Evolutionary conservation across 306 rosid genomes (phyloP), one percentile per base, ranked within the genome.

Genomic region (Castanea mollissima): DNA sequence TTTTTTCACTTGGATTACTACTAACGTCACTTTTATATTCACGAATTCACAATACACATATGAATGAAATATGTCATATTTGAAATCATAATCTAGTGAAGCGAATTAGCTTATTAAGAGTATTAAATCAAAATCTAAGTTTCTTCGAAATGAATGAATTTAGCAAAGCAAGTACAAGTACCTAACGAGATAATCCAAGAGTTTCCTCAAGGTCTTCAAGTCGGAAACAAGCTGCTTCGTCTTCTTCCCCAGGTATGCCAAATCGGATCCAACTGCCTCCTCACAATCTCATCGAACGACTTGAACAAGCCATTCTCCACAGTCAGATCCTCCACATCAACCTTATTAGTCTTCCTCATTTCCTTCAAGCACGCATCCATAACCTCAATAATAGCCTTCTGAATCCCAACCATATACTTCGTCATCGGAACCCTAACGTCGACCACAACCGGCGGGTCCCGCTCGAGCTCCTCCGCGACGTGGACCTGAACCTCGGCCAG

Each of bases 331-430:
- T 95, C 98, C 20, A 92, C 89, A 57, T 95, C 98, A 27, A 95
- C 97, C 86, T 91, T 95, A 55, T 95, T 95, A 2, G 98, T 95
- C 87, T 90, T 92, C 92, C 97, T 85, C 98, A 95, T 91, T 83
- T 94, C 99, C 87, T 94, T 94, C 87, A 92, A 79, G 77, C 99
- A 94, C 20, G 93, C 99, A 31, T 91, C 99, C 98, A 95, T 91
- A 7, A 95, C 98, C 87, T 95, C 98, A 10, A 92, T 13, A 4
- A 95, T 89, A 0, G 98, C 92, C 72, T 81, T 91, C 89, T 95
- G 98, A 74, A 95, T 92, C 75, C 90, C 97, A 83, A 86, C 76
- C 99, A 92, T 94, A 59, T 83, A 79, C 62, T 79, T 91, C 12
- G 86, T 90, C 97, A 91, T 95, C 1, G 95, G 95, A 59, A 95